Base-by-base conservation (phyloP, 164 flowering plant species). In the Liquidambar formosana region DNA sequence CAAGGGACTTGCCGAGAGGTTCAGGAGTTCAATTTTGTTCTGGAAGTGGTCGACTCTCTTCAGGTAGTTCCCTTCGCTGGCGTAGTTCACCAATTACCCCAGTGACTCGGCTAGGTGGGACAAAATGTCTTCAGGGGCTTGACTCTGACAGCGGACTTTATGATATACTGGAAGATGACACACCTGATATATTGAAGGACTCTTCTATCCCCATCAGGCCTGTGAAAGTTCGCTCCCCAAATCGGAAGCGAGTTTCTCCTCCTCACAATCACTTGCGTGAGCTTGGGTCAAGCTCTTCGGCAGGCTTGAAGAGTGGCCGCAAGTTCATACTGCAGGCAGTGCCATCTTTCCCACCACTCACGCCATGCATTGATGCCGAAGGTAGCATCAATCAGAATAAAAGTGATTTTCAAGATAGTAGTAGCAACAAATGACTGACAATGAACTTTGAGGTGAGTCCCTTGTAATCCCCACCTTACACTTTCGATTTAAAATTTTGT, bases 161-260 rank as follows among this genome's bases (percentile, higher is more conserved):
- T 63, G 72, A 62, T 63, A 49, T 68, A 22, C 28, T 69, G 53
- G 80, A 77, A 68, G 87, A 83, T 74, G 88, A 79, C 72, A 79
- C 86, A 28, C 87, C 89, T 57, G 85, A 84, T 14, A 77, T 85
- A 66, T 68, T 86, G 68, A 82, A 83, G 70, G 85, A 87, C 44
- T 52, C 77, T 63, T 60, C 77, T 57, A 73, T 84, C 16, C 79
- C 86, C 16, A 59, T 47, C 11, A 73, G 78, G 70, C 62, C 81
- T 47, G 85, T 86, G 18, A 86, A 86, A 78, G 84, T 76, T 56
- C 80, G 83, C 71, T 91, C 97, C 16, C 95, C 97, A 18, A 88
- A 83, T 68, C 74, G 79, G 65, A 91, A 89, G 75, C 84, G 91
- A 33, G 80, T 88, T 66, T 86, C 92, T 69, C 89, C 94, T 76